Percentiles rank a stretch among this genome's conserved stretches.
Conservation (phyloP, 371 early-diverging fungal genomes). For the Apophysomyces elegans region DNA sequence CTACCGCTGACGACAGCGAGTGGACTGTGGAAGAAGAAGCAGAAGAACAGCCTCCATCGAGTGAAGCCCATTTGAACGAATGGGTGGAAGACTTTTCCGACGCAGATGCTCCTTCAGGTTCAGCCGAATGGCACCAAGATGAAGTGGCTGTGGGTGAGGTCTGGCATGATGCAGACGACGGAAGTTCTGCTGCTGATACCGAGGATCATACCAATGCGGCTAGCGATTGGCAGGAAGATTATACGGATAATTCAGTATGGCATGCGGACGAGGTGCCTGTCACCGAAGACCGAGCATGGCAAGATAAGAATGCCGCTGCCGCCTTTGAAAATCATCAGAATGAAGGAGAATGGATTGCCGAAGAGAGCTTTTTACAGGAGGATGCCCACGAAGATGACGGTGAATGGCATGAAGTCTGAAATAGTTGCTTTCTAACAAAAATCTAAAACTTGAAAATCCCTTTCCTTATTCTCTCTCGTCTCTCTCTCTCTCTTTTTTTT, state of each 20-base stretch:
- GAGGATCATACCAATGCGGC: constrained; percentile 6
- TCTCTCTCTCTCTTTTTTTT: neutral
- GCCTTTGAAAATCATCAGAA: constrained; percentile 18
- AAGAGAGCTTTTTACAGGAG: constrained; percentile 12
- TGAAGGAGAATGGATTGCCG: constrained; percentile 20
- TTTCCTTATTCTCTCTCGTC: neutral
- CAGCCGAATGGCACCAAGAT: constrained; percentile 6
- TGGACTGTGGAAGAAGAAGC: constrained; percentile 1
- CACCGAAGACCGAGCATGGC: constrained; percentile 9
- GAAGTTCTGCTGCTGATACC: neutral
- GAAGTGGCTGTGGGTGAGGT: constrained; percentile 10
- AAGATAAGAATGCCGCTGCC: constrained; percentile 7
- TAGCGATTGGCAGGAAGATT: constrained; percentile 7
- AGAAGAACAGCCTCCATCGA: neutral
- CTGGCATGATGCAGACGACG: constrained; percentile 15
- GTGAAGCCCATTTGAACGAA: neutral
- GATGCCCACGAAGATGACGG: constrained; percentile 1
- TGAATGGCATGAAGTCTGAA: neutral
- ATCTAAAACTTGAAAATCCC: neutral
- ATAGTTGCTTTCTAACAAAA: no score
- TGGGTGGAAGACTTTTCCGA: neutral
- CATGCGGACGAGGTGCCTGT: constrained; percentile 14
- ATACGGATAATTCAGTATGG: constrained; percentile 9
- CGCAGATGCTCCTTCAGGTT: neutral
- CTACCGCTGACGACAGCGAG: neutral